Base-by-base conservation (phyloP, 2,329 filamentous ascomycete species). In the Penicillium sp. region DNA sequence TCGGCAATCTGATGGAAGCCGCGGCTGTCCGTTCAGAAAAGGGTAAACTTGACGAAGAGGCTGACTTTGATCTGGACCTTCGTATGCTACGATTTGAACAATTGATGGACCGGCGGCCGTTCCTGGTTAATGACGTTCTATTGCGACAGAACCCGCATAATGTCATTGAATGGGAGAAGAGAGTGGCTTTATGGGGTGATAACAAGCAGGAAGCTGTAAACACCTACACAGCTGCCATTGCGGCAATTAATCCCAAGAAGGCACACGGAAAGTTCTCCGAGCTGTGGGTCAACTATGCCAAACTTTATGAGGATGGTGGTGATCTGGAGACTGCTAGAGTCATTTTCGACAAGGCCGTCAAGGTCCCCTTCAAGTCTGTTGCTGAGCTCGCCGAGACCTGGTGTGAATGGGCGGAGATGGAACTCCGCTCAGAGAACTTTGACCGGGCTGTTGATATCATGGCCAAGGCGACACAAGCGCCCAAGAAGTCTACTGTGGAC, bases 371-470 rank as follows among this genome's bases (percentile, higher is more conserved):
- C 84, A 98, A 97, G 74, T 96, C 93, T 0, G 94, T 99, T n/a
- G 89, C 91, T 33, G 95, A 99, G 78, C 84, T 99, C 61, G 95
- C 95, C 22, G 95, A 99, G 73, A 96, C 95, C 86, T 99, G 95
- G 95, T 96, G 96, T 66, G 93, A 97, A 79, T 99, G 95, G 94
- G 94, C 96, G 0, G 94, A 99, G 78, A 92, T 99, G 91, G 95
- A 99, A 77, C 84, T 99, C 53, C 90, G 95, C 53, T 93, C 93
- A 72, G 93, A 98, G 72, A 96, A 98, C 74, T 97, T 98, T 67
- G 93, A 98, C 74, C 90, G 91, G 72, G 95, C 96, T 3, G 90
- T 97, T 65, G 90, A 90, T 64, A 94, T 99, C 75, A 97, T 99
- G 93, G 91, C 92, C 44, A 98, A 97, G 78, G 95, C 95, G 19